Conservation (phyloP, 305 asterid species). For the Euphrasia arctica region DNA sequence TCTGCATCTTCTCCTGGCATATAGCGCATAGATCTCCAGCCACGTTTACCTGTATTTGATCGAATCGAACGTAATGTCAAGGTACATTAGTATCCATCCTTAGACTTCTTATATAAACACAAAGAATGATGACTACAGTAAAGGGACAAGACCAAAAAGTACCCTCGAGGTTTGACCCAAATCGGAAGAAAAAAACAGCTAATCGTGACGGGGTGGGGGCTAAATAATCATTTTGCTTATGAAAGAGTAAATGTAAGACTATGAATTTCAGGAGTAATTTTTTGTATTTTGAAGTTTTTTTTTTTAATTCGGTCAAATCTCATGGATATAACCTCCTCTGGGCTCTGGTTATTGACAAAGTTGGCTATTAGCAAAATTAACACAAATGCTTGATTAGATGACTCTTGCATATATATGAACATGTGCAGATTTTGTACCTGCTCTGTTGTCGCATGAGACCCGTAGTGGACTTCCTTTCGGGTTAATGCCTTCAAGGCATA, state of each 20-base stretch:
- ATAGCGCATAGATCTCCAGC: slow-evolving; percentile 69
- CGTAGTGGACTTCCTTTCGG: slow-evolving; percentile 76
- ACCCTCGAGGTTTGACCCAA: too few relatives aligned
- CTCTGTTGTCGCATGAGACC: slow-evolving; percentile 87
- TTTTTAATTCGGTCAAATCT: background rate
- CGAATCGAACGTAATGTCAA: slow-evolving; percentile 19
- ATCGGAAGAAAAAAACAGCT: too few relatives aligned
- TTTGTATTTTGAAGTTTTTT: background rate
- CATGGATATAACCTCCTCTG: background rate
- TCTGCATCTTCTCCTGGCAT: slow-evolving; percentile 73
- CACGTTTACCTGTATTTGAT: slow-evolving; percentile 44
- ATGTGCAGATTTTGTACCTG: slow-evolving; percentile 45
- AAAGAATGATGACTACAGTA: too few relatives aligned
- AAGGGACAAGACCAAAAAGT: too few relatives aligned
- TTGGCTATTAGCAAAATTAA: slow-evolving; percentile 7
- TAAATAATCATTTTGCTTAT: background rate
- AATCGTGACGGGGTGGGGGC: background rate
- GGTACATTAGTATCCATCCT: slow-evolving; percentile 8
- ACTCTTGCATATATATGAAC: background rate
- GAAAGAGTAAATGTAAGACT: background rate
- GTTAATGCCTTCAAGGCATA: slow-evolving; percentile 87
- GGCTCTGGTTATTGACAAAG: slow-evolving; percentile 6
- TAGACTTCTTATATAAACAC: slow-evolving; percentile 5
- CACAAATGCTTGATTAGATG: background rate
- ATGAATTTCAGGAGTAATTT: background rate